Base-by-base conservation (phyloP, 805 yeast genomes). In the Suhomyces emberorum region DNA sequence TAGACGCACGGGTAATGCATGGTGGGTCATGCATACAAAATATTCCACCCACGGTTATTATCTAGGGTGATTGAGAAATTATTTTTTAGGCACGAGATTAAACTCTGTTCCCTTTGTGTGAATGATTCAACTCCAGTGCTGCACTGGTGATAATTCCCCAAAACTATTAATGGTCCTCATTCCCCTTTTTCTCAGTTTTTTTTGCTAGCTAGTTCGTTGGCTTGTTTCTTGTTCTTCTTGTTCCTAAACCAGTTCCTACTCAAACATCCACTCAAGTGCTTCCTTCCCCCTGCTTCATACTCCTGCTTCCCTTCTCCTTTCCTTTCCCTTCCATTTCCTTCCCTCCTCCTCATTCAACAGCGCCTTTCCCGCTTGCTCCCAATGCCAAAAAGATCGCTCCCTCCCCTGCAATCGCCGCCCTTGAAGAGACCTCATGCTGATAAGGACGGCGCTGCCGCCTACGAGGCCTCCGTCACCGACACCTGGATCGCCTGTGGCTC, bases 401-500 rank as follows among this genome's bases (percentile, higher is more conserved):
- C 21, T 18, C 30, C 28, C 24, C 43, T 30, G 21, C 28, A 26
- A 18, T 41, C 44, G 11, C 44, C 44, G 19, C 23, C 38, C 15
- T 14, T 31, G 22, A 41, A 41, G 28, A 30, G 44, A 19, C 35
- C 35, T 20, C 40, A 35, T 23, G 19, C 30, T 21, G 26, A 18
- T 9, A 34, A 37, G 17, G 41, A 35, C 23, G 34, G 37, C n/a
- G 38, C 38, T 16, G 24, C 32, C n/a, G 30, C 31, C 17, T 59
- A 54, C 39, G 48, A 49, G 21, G 34, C 35, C n/a, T 46, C 55
- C 3, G 67, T 63, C 8, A 48, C 60, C 24, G 66, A 65, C 20
- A 65, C 75, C 1, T 74, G 79, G 79, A 43, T 64, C 2, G 56
- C 69, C 3, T 63, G 72, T 36, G 79, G 77, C 3, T 52, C 57